Conservation (phyloP, 441 rosid species). For the Codiaeum variegatum region DNA sequence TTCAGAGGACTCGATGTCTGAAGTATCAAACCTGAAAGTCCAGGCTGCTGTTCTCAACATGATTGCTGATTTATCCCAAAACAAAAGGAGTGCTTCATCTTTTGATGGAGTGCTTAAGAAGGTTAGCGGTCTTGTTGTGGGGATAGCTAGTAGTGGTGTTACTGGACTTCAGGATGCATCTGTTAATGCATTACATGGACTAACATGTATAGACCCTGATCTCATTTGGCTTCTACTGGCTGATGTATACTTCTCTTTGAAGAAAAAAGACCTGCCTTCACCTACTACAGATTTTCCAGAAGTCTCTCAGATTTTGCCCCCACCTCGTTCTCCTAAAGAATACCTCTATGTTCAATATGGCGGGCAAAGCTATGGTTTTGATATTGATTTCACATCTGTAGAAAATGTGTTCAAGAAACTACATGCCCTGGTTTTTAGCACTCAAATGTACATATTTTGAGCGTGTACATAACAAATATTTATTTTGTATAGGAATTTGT, state of each 20-base stretch:
- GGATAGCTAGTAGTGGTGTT: slow-evolving; percentile 78
- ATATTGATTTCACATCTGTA: slow-evolving; percentile 51
- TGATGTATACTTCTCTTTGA: slow-evolving; percentile 66
- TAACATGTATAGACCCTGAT: slow-evolving; percentile 78
- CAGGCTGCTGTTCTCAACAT: slow-evolving; percentile 74
- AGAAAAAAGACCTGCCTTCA: slow-evolving; percentile 49
- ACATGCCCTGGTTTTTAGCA: slow-evolving; percentile 37
- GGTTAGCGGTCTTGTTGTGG: slow-evolving; percentile 78
- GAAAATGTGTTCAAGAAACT: slow-evolving; percentile 58
- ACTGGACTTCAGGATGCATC: slow-evolving; percentile 62
- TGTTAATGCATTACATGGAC: slow-evolving; percentile 64
- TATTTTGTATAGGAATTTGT: too few species aligned
- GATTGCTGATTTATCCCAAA: slow-evolving; percentile 64
- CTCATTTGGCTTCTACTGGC: slow-evolving; percentile 87
- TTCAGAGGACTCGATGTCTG: slow-evolving; percentile 53
- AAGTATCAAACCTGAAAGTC: slow-evolving; percentile 72
- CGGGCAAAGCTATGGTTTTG: slow-evolving; percentile 76
- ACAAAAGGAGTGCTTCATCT: slow-evolving; percentile 65
- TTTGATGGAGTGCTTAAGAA: slow-evolving; percentile 71
- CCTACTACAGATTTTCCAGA: slow-evolving; percentile 49
- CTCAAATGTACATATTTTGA: slow-evolving; percentile 29
- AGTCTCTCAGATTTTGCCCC: slow-evolving; percentile 48
- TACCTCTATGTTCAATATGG: slow-evolving; percentile 72
- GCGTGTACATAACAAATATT: too few species aligned
- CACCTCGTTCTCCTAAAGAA: slow-evolving; percentile 38